Conservation (phyloP, 108 stramenopile genomes). For the Tribonema minus region DNA sequence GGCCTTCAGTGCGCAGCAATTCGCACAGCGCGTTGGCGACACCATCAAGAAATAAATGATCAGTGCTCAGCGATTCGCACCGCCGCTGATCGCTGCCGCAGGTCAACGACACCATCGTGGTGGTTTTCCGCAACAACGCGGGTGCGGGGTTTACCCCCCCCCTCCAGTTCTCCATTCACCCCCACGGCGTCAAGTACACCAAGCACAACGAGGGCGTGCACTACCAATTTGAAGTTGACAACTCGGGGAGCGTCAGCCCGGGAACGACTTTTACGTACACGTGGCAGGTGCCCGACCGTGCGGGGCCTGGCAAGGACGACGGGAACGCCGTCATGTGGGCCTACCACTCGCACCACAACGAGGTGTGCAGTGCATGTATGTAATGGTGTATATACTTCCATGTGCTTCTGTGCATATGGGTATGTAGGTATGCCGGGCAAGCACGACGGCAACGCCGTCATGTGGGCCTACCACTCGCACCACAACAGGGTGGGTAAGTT, state of each 20-base stretch:
- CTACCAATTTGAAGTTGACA: too few relatives aligned
- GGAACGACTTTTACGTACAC: background rate
- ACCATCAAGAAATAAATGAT: too few relatives aligned
- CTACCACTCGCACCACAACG: background rate
- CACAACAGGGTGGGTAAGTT: too few relatives aligned
- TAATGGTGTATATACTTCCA: too few relatives aligned
- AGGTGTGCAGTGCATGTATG: background rate
- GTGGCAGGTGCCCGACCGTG: background rate
- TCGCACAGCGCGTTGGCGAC: too few relatives aligned
- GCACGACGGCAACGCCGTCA: background rate
- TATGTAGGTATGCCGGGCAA: too few relatives aligned
- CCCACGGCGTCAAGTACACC: constrained; percentile 11
- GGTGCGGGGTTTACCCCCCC: too few relatives aligned
- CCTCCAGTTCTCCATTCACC: background rate
- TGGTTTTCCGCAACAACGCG: background rate
- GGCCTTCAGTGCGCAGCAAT: too few relatives aligned
- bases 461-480: background rate
- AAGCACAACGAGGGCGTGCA: background rate
- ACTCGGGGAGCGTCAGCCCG: background rate
- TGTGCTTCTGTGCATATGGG: too few relatives aligned
- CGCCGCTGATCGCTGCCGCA: background rate
- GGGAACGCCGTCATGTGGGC: background rate
- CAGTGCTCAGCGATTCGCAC: background rate
- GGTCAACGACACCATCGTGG: background rate
- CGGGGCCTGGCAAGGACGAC: background rate